Percentiles rank a stretch among this genome's conserved stretches.
Conservation (phyloP, 2,329 filamentous ascomycete species). For the Stagonosporopsis vannaccii region DNA sequence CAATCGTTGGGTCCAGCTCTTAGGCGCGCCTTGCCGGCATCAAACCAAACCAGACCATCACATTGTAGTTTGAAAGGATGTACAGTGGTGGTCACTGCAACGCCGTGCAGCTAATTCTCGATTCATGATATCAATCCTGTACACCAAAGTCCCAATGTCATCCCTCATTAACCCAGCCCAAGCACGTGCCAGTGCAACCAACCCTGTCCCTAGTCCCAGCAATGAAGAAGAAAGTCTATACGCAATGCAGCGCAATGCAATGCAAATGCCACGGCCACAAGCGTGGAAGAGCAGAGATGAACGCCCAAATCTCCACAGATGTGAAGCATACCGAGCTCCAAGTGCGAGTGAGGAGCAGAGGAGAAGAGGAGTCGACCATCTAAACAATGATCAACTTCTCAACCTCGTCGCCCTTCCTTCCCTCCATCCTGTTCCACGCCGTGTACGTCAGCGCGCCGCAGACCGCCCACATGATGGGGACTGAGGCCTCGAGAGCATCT, state of each 20-base stretch:
- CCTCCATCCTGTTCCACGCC: slow-evolving; percentile 42
- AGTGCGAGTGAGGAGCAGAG: neutral
- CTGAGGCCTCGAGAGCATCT: slow-evolving; percentile 38
- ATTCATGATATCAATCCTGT: too few relatives aligned
- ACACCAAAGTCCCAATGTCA: neutral
- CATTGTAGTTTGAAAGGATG: too few relatives aligned
- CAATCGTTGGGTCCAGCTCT: too few relatives aligned
- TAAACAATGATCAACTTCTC: slow-evolving; percentile 41
- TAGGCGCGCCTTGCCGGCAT: too few relatives aligned
- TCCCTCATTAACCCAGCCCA: slow-evolving; percentile 3
- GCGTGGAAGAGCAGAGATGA: neutral
- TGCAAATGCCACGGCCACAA: neutral
- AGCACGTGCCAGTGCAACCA: slow-evolving; percentile 8
- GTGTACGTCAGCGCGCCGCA: slow-evolving; percentile 37
- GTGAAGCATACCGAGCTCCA: neutral
- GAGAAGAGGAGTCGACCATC: neutral
- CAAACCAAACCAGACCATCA: too few relatives aligned
- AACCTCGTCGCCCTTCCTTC: slow-evolving; percentile 33
- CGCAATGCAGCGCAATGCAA: neutral
- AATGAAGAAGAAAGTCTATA: slow-evolving; percentile 1
- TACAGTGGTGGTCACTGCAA: neutral
- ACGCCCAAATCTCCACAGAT: neutral
- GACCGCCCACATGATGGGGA: slow-evolving; percentile 43
- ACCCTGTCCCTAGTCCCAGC: neutral
- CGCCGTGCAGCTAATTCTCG: neutral